A percentile compares a stretch with the other conserved stretches of the same genome.
Conservation (phyloP, 75 land plant genomes). For the Picea glauca region DNA sequence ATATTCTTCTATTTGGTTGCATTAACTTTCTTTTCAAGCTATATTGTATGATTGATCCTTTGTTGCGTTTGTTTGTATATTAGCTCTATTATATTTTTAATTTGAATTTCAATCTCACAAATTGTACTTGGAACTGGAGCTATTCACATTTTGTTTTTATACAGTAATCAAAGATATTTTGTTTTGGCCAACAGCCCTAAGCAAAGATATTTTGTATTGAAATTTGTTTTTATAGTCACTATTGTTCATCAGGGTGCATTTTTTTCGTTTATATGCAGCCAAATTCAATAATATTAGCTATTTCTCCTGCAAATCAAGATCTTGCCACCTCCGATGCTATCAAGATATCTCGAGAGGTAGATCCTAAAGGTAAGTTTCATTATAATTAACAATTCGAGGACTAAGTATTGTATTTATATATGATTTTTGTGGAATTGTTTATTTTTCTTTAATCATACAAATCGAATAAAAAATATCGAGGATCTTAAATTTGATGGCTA, state of each 20-base stretch:
- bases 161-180: background rate
- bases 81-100: background rate
- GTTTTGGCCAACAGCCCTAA: background rate
- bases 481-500: slow-evolving; percentile 1
- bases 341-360: slow-evolving; percentile 95
- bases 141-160: background rate
- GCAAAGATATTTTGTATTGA: background rate
- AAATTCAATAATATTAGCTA: slow-evolving; percentile 88
- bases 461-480: too few species aligned
- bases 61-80: background rate
- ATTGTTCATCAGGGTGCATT: background rate
- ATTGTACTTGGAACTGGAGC: background rate
- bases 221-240: background rate
- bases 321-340: slow-evolving; percentile 99
- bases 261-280: slow-evolving; percentile 54
- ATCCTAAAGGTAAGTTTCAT: slow-evolving; percentile 65
- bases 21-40: too few species aligned
- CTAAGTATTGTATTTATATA: background rate
- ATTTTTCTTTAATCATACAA: background rate
- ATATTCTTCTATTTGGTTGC: background rate
- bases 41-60: background rate
- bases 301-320: slow-evolving; percentile 98
- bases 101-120: background rate
- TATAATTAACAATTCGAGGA: background rate
- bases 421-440: background rate